Evolutionary conservation across 2,329 filamentous ascomycete species (phyloP).

Genomic region (Phialemonium atrogriseum): DNA sequence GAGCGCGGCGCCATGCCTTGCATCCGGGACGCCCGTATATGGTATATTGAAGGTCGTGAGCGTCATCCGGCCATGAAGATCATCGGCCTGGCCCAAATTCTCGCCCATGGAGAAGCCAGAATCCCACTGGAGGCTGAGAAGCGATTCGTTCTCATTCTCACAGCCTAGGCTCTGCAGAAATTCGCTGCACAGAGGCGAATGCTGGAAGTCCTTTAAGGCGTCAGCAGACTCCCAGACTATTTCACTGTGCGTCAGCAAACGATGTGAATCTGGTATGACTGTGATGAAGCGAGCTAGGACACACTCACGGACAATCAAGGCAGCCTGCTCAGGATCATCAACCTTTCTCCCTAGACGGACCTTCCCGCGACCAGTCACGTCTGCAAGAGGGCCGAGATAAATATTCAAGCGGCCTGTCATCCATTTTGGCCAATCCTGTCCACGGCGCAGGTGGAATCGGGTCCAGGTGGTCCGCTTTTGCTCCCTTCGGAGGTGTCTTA

Average conservation of each 20-base stretch:
- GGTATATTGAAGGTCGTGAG: no score
- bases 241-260: conserved; percentile 4
- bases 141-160: conserved; percentile 1
- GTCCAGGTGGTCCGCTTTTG: conserved; percentile 12
- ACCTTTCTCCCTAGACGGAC: conserved; percentile 11
- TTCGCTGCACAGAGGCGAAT: conserved; percentile 11
- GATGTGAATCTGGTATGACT: no score
- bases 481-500: no score
- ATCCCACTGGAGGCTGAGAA: conserved; percentile 4
- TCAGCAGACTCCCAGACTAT: conserved; percentile 9
- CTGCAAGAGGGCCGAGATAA: conserved; percentile 11
- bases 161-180: conserved; percentile 12
- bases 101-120: conserved; percentile 4
- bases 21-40: no score
- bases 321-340: conserved; percentile 12
- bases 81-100: neutral
- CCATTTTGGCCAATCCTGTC: conserved; percentile 15
- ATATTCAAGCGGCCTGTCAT: conserved; percentile 4
- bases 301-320: conserved; percentile 10
- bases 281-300: neutral
- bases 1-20: no score
- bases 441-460: conserved; percentile 12
- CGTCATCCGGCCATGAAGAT: no score
- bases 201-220: conserved; percentile 10
- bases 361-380: conserved; percentile 4